A percentile compares a stretch with the other conserved stretches of the same genome.
These are phyloP conservation scores for Protoeuglena noctilucae DNA, from an alignment of 139 green algal genomes.

Conservation along the genomic window DNA sequence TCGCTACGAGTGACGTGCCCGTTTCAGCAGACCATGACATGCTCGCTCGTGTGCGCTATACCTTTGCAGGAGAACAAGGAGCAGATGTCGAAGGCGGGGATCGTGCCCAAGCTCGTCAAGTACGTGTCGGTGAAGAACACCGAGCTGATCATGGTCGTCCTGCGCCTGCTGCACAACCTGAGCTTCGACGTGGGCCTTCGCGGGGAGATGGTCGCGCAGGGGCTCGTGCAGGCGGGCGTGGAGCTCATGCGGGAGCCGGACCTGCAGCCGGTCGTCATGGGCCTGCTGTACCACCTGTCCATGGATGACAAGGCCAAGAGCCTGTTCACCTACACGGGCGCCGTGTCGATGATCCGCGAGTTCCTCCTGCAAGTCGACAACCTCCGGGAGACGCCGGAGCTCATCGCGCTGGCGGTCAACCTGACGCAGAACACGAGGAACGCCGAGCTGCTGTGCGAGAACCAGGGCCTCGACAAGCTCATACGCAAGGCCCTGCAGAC, in stretches of 20 bases:
- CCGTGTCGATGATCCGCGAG: conserved; percentile 23
- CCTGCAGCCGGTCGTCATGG: conserved; percentile 43
- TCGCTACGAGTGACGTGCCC: too few relatives aligned
- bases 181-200: conserved; percentile 52
- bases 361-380: conserved; percentile 37
- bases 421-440: conserved; percentile 50
- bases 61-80: conserved; percentile 41
- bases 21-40: too few relatives aligned
- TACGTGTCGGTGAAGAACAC: conserved; percentile 45
- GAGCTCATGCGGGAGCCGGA: conserved; percentile 30
- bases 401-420: conserved; percentile 69
- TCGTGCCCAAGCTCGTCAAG: conserved; percentile 41
- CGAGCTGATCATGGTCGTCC: conserved; percentile 41
- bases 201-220: conserved; percentile 53
- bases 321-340: conserved; percentile 58
- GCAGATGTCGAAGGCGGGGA: conserved; percentile 33
- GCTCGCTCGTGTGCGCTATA: too few relatives aligned
- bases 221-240: conserved; percentile 37
- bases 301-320: conserved; percentile 59
- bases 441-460: conserved; percentile 49
- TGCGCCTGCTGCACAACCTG: conserved; percentile 76
- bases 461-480: conserved; percentile 42
- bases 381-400: conserved; percentile 41
- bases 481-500: conserved; percentile 19
- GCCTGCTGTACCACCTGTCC: conserved; percentile 67